A percentile compares a stretch with the other conserved stretches of the same genome.
These are phyloP conservation scores for Pestalotiopsis sp. DNA, from an alignment of 2,329 filamentous ascomycete species.

Conservation along the genomic window DNA sequence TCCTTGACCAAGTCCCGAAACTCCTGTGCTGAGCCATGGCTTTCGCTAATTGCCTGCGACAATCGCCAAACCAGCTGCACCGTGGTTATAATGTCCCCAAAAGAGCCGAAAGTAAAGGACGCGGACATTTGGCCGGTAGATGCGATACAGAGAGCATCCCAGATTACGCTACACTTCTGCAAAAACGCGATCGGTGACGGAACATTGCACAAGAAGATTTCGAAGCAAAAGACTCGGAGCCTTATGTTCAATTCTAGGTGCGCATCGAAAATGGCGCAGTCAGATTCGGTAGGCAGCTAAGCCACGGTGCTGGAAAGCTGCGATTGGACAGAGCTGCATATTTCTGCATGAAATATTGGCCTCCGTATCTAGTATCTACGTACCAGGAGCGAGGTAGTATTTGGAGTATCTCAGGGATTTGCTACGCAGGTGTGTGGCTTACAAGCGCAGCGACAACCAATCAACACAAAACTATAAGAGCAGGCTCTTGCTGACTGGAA, in stretches of 20 bases:
- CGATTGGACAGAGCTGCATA: background rate
- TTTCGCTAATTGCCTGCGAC: conserved; percentile 6
- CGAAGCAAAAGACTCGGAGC: background rate
- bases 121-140: background rate
- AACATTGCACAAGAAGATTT: too few species aligned
- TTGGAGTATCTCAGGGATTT: background rate
- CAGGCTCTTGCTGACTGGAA: too few species aligned
- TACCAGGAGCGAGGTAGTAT: background rate
- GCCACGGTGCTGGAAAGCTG: background rate
- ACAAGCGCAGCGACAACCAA: too few species aligned
- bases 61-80: conserved; percentile 11
- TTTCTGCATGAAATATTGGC: background rate
- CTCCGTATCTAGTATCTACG: background rate
- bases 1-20: conserved; percentile 1
- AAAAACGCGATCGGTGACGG: too few species aligned
- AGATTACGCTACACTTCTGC: too few species aligned
- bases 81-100: conserved; percentile 1
- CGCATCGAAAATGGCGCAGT: background rate
- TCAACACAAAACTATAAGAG: too few species aligned
- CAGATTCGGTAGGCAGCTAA: background rate
- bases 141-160: too few species aligned
- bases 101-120: conserved; percentile 3
- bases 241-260: background rate
- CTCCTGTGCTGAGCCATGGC: conserved; percentile 2
- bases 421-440: too few species aligned